Base-by-base conservation (phyloP, 352 stramenopile genomes). In the Lagenidium sp. region DNA sequence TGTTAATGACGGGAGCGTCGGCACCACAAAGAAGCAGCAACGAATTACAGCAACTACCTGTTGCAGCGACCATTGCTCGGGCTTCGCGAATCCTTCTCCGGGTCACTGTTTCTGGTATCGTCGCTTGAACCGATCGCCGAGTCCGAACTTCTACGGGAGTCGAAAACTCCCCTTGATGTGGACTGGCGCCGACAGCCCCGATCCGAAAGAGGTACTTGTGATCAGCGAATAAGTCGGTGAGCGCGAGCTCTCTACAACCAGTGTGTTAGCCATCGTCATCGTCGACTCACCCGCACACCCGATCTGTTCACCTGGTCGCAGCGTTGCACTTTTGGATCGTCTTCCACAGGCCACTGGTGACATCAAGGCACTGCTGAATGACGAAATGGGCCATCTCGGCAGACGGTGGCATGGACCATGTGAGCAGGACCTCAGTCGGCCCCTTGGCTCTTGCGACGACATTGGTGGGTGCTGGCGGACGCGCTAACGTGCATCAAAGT, bases 191-290 rank as follows among this genome's bases (percentile, higher is more conserved):
- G 6, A 47, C 36, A 1, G 40, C 41, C 15, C 52, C 48, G 20
- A 54, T 50, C 24, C 60, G 56, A 16, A 70, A 70, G 29, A 47
- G 40, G 39, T 66, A 69, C 45, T 46, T 56, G 3, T 28, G 49
- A 22, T 46, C 43, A 6, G 29, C 41, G 15, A 65, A 44, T 5
- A 64, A 29, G 4, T 54, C 39, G 2, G 47, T 23, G 12, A 65
- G 29, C 4, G 37, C 52, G 2, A 54, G 44, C 11, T 36, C 35
- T 11, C n/a, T n/a, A n/a, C n/a, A n/a, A n/a, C n/a, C n/a, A n/a
- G n/a, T n/a, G n/a, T n/a, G n/a, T n/a, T n/a, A n/a, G n/a, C n/a
- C n/a, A n/a, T n/a, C n/a, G n/a, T n/a, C n/a, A n/a, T n/a, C n/a
- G n/a, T n/a, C n/a, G n/a, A n/a, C n/a, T n/a, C n/a, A n/a, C n/a